Evolutionary conservation across 108 stramenopile species (phyloP).

Genomic region (Skeletonema menzelii): DNA sequence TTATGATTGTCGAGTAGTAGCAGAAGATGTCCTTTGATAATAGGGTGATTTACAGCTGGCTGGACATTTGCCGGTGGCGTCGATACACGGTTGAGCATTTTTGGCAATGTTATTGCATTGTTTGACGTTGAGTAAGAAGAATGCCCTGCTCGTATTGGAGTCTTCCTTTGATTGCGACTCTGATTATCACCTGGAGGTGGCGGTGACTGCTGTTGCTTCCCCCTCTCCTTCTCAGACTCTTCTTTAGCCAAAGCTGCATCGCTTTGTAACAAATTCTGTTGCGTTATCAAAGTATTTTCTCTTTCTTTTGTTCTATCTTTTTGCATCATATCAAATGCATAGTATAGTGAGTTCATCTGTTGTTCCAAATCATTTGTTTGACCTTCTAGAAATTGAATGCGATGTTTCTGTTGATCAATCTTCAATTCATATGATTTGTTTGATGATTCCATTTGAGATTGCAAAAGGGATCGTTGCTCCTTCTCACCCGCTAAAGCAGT

Average conservation of each 20-base stretch:
- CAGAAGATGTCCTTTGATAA: slow-evolving; percentile 29
- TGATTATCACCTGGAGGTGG: not conserved
- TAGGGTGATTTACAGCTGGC: slow-evolving; percentile 25
- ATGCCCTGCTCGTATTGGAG: not conserved
- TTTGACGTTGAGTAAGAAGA: not conserved
- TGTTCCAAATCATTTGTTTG: slow-evolving; percentile 72
- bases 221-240: slow-evolving; percentile 20
- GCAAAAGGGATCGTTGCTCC: slow-evolving; percentile 23
- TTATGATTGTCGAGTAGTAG: slow-evolving; percentile 20
- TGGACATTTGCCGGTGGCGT: slow-evolving; percentile 7
- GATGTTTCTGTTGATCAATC: slow-evolving; percentile 55
- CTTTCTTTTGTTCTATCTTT: slow-evolving; percentile 48
- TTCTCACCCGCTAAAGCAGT: slow-evolving; percentile 39
- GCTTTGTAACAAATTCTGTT: slow-evolving; percentile 29
- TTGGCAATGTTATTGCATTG: not conserved
- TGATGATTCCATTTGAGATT: slow-evolving; percentile 28
- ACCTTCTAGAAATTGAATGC: slow-evolving; percentile 62
- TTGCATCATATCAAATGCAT: slow-evolving; percentile 64
- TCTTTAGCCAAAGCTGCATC: slow-evolving; percentile 39
- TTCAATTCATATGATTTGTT: slow-evolving; percentile 56
- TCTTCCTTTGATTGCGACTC: not conserved
- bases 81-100: not conserved
- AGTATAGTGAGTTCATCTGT: slow-evolving; percentile 68
- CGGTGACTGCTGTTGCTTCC: not conserved
- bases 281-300: slow-evolving; percentile 21